Evolutionary conservation across 1,284 basidiomycete species (phyloP).

Genomic region (Phenoliferia sp.): DNA sequence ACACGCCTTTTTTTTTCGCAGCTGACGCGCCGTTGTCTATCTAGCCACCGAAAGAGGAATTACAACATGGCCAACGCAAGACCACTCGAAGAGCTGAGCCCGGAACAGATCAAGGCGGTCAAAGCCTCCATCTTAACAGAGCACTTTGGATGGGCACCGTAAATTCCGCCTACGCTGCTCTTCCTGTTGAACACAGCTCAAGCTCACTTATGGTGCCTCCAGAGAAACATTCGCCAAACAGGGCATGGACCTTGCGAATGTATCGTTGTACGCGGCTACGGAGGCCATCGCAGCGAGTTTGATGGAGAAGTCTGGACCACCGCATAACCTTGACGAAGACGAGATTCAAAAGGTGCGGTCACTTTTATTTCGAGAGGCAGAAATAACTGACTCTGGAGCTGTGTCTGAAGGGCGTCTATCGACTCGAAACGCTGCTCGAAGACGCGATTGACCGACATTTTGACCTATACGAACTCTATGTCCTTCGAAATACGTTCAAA

Average conservation of each 20-base stretch:
- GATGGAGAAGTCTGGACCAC: neutral
- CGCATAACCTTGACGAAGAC: conserved; percentile 10
- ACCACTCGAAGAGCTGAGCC: neutral
- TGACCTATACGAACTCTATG: conserved; percentile 35
- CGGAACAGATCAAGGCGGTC: neutral
- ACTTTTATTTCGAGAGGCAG: neutral
- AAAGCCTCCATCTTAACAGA: conserved; percentile 19
- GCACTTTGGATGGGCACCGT: conserved; percentile 27
- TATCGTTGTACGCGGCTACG: conserved; percentile 23
- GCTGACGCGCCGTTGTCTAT: neutral
- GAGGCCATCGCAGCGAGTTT: conserved; percentile 5
- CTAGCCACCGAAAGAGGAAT: neutral
- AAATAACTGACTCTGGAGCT: neutral
- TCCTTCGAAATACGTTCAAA: conserved; percentile 35
- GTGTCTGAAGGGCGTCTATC: conserved; percentile 30
- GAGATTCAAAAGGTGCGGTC: conserved; percentile 7
- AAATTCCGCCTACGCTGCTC: neutral
- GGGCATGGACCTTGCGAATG: conserved; percentile 31
- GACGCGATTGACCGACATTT: conserved; percentile 34
- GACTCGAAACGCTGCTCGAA: conserved; percentile 36
- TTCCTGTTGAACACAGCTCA: neutral
- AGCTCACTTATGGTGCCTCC: neutral
- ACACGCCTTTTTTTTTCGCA: too few species aligned
- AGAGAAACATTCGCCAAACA: conserved; percentile 26
- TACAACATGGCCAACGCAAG: neutral